Conservation (phyloP, 176 grass and related monocot genomes). For the Oryza punctata region DNA sequence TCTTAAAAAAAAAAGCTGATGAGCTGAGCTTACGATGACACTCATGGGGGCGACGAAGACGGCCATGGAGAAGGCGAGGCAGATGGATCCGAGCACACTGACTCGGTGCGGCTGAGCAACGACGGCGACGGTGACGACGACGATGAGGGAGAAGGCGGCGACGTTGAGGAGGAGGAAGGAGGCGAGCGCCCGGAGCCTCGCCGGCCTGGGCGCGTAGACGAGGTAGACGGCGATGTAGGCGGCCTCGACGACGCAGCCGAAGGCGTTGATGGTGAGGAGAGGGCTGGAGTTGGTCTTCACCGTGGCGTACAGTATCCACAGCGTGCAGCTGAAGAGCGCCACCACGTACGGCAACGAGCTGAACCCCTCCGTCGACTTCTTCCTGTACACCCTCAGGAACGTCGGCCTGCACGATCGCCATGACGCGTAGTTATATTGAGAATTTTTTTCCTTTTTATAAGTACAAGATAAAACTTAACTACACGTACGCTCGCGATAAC, state of each 20-base stretch:
- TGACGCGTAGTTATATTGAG: no score
- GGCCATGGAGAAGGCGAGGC: constrained; percentile 81
- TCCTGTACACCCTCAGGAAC: constrained; percentile 62
- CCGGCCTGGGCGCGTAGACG: constrained; percentile 50
- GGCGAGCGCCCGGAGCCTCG: constrained; percentile 48
- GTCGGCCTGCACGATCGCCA: constrained; percentile 49
- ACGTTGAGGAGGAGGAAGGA: constrained; percentile 73
- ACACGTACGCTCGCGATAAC: no score
- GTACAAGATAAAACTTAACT: no score
- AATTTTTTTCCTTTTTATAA: no score
- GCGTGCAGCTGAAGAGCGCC: constrained; percentile 82
- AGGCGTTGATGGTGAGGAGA: constrained; percentile 78
- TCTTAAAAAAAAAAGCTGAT: no score
- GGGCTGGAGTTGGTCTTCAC: constrained; percentile 71
- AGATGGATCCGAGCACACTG: constrained; percentile 74
- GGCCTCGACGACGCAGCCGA: constrained; percentile 71
- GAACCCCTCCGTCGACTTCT: constrained; percentile 82
- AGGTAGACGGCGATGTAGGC: constrained; percentile 76
- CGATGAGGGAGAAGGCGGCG: constrained; percentile 55
- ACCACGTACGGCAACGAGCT: constrained; percentile 84
- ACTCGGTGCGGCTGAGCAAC: constrained; percentile 42
- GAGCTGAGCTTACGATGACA: constrained; percentile 67
- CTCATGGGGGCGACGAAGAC: constrained; percentile 92
- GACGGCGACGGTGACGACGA: constrained; percentile 51
- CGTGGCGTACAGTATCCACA: constrained; percentile 86